Conservation (phyloP, 345 rosid genomes). For the Rhodomyrtus tomentosa region DNA sequence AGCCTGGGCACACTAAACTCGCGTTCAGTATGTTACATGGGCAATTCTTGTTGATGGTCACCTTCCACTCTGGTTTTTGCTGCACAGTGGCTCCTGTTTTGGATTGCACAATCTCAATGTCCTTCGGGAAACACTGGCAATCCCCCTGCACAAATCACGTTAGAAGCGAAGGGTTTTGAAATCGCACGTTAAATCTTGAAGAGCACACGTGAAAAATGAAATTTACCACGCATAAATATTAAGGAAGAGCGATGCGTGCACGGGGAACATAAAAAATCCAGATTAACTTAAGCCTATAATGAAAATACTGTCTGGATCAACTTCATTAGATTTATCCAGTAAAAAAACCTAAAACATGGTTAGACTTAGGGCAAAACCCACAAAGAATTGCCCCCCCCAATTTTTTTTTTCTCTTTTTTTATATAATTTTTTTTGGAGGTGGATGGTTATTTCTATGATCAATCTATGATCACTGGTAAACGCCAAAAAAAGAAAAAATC, state of each 20-base stretch:
- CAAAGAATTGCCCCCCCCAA: not conserved
- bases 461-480: not conserved
- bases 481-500: not conserved
- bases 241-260: not conserved
- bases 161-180: not conserved
- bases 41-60: constrained; percentile 5
- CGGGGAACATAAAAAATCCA: not conserved
- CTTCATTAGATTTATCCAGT: not conserved
- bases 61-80: constrained; percentile 3
- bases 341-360: not conserved
- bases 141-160: constrained; percentile 1
- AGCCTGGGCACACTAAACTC: constrained; percentile 6
- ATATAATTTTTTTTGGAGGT: not conserved
- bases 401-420: no score
- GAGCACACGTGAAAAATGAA: not conserved
- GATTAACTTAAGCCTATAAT: not conserved
- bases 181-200: not conserved
- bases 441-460: not conserved
- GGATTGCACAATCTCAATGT: constrained; percentile 1
- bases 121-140: not conserved
- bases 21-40: not conserved
- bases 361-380: not conserved
- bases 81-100: not conserved
- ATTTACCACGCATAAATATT: not conserved
- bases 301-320: not conserved